phyloP scores from a whole-genome alignment of 495 filamentous ascomycete genomes.

The Neurospora hispaniola region DNA sequence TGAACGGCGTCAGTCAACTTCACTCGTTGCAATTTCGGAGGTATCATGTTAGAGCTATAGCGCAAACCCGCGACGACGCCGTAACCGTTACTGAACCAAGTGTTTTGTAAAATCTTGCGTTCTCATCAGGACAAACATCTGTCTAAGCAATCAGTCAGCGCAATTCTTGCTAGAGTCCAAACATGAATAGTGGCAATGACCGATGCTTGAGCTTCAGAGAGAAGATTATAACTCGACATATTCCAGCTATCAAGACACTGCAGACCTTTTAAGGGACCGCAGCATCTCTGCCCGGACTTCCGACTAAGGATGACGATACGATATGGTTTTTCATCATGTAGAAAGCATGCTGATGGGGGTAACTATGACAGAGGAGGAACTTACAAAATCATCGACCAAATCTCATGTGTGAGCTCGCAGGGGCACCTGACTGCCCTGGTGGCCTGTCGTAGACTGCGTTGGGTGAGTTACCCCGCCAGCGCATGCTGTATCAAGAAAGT shows the following conservation, averaged over 20 bases:
- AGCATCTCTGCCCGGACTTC: conserved; percentile 27
- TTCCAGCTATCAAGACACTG: conserved; percentile 22
- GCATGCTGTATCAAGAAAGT: not conserved
- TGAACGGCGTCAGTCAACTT: not conserved
- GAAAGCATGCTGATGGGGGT: not conserved
- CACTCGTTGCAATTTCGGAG: not conserved
- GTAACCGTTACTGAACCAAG: not conserved
- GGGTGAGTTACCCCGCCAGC: not conserved
- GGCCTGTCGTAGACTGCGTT: not conserved
- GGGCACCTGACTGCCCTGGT: not conserved
- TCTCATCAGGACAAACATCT: not conserved
- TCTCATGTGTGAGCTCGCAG: not conserved
- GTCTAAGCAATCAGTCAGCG: not conserved
- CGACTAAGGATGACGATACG: conserved; percentile 63
- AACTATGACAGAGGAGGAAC: not conserved
- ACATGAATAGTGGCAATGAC: not conserved
- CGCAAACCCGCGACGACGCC: not conserved
- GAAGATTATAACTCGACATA: conserved; percentile 51
- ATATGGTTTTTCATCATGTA: conserved; percentile 46
- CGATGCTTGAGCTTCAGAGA: conserved; percentile 38
- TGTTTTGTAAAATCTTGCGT: not conserved
- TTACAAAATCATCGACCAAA: not conserved
- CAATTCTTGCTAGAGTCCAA: not conserved
- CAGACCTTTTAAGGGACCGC: conserved; percentile 17
- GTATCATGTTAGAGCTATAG: not conserved